Base-by-base conservation (phyloP, 768 basidiomycete genomes). In the Gloeostereum incarnatum region DNA sequence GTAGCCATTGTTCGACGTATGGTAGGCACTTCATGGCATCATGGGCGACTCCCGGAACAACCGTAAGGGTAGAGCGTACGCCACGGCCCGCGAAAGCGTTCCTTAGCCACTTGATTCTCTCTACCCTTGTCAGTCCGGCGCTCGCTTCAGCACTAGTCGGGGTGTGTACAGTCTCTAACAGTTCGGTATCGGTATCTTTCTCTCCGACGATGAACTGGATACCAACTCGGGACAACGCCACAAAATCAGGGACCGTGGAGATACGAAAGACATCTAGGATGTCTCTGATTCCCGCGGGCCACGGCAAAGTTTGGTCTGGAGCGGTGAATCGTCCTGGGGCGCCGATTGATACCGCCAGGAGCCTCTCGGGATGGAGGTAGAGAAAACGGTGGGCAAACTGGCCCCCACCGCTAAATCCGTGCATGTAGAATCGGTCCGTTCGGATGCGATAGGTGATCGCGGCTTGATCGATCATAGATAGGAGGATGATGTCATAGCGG, bases 341-440 rank as follows among this genome's bases (percentile, higher is more conserved):
- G 9, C 43, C 50, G 24, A 49, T 38, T 1, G 44, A 44, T 1
- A 49, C 48, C n/a, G 44, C 50, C n/a, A 20, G 35, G 25, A 52
- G 39, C 7, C 50, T 37, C 4, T 43, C 8, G 3, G 51, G 46
- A 18, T 53, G 42, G 6, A 54, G 33, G 26, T 53, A 53, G 14
- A 46, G 14, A 27, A 54, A 54, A 3, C 51, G 47, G 27, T 51
- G 53, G 26, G 43, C 51, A 22, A 54, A 54, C 23, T 54, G 53
- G 3, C 43, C 51, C 9, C 53, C 51, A 3, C 42, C 53, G 41
- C 53, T 54, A 26, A 51, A 55, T 1, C 53, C 53, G 36, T 55
- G 49, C 21, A 54, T 18, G 22, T 39, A 49, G 22, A 55, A 44
- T 17, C 39, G 11, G 10, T 40, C 41, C 9, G 41, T 40, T 13